Percentiles rank a stretch among this genome's conserved stretches.
These are phyloP conservation scores for Ilyonectria sp. DNA, from an alignment of 2,329 filamentous ascomycete genomes.

Conservation along the genomic window DNA sequence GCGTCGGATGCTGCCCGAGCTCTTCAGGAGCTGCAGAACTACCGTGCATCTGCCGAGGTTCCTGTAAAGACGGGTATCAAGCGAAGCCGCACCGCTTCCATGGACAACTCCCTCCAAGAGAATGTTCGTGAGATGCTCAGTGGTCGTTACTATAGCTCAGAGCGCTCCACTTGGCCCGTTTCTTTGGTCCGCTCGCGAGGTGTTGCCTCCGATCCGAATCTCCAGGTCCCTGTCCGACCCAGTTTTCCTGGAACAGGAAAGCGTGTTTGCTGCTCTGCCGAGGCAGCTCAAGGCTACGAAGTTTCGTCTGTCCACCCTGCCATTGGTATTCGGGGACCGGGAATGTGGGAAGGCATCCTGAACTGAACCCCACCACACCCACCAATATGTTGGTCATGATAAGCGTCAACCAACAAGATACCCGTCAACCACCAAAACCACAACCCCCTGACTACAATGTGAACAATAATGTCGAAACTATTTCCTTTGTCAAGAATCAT, in stretches of 20 bases:
- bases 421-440: constrained; percentile 38
- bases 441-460: constrained; percentile 40
- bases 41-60: constrained; percentile 58
- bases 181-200: constrained; percentile 55
- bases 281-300: constrained; percentile 66
- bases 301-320: constrained; percentile 64
- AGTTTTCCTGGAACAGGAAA: constrained; percentile 69
- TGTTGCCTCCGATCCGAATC: constrained; percentile 44
- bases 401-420: constrained; percentile 41
- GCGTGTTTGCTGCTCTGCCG: constrained; percentile 76
- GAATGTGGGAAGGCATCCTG: constrained; percentile 78
- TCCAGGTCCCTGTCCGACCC: constrained; percentile 58
- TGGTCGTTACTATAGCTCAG: constrained; percentile 50
- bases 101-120: constrained; percentile 74
- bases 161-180: constrained; percentile 53
- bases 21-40: constrained; percentile 73
- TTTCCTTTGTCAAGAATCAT: constrained; percentile 48
- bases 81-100: constrained; percentile 71
- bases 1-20: constrained; percentile 70
- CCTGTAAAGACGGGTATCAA: constrained; percentile 63
- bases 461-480: constrained; percentile 46
- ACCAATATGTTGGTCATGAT: constrained; percentile 36
- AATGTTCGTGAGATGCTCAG: constrained; percentile 76
- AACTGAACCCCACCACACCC: constrained; percentile 56
- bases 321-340: constrained; percentile 68